Base-by-base conservation (phyloP, 73 alveolate genomes). In the Paramecium biaurelia region DNA sequence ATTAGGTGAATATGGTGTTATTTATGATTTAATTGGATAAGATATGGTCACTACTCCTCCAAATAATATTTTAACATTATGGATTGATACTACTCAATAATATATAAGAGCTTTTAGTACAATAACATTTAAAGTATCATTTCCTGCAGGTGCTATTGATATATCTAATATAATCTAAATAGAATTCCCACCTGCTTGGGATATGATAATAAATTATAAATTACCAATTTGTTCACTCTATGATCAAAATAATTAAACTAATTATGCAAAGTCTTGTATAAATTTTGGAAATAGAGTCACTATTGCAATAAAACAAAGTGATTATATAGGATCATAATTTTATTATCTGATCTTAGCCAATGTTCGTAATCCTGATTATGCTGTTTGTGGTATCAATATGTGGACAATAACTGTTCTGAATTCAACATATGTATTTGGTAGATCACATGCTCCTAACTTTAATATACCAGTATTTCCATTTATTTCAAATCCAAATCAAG, bases 221-320 rank as follows among this genome's bases (percentile, higher is more conserved):
- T 11, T 72, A 72, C 86, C 86, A 0, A 21, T 12, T 34, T 72
- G 86, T 72, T 72, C 53, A 0, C 86, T 72, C 38, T 72, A 72
- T 35, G 58, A 38, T 72, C 45, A 35, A 12, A 42, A 72, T 7
- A 72, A 72, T 72, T 5, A 1, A 2, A 72, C 86, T 8, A 72
- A 72, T 72, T 72, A 72, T 72, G 86, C 86, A 21, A 21, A 34
- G 15, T 35, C 56, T 5, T 72, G 86, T 38, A 34, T 72, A 10
- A 72, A 72, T 72, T 72, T 72, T 72, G 86, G 86, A 14, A 72
- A 72, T 37, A 72, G 86, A 72, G 86, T 72, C 5, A 72, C 86
- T 1, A 72, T 72, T 14, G 4, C 58, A 35, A 72, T 72, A 4
- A 28, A 34, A 34, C 32, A 72, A 72, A 72, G 59, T 37, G 86